Evolutionary conservation across 176 grass and related monocot genomes (phyloP).

Genomic region (Zoysia pacifica): DNA sequence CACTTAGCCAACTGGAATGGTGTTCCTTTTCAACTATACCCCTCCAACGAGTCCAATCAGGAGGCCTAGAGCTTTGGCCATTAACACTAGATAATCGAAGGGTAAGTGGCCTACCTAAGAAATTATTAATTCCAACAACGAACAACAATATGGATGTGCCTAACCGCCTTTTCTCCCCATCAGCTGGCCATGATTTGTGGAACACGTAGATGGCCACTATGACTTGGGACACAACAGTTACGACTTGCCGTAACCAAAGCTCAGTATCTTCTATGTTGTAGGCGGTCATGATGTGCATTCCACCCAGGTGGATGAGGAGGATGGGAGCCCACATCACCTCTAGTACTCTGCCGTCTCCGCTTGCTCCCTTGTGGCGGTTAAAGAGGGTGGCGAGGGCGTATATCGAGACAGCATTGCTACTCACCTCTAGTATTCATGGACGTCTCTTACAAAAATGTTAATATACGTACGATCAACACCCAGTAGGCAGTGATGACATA

Average conservation of each 20-base stretch:
- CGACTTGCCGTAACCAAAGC: neutral
- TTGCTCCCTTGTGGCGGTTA: neutral
- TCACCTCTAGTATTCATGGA: too few species aligned
- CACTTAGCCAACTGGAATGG: neutral
- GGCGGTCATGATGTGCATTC: neutral
- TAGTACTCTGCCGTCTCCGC: neutral
- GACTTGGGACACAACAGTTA: neutral
- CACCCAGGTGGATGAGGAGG: neutral
- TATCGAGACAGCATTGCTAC: neutral
- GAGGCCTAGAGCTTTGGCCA: neutral
- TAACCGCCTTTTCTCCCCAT: neutral
- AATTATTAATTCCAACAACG: neutral
- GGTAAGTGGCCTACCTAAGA: too few species aligned
- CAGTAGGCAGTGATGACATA: too few species aligned
- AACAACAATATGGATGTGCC: neutral
- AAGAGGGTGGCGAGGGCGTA: neutral
- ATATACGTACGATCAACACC: too few species aligned
- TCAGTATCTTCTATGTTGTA: constrained; percentile 23
- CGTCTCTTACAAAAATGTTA: too few species aligned
- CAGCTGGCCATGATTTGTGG: neutral
- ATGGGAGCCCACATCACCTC: neutral
- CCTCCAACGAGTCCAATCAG: too few species aligned
- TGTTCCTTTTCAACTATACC: too few species aligned
- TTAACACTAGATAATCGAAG: neutral
- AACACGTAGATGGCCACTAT: constrained; percentile 15